These are phyloP conservation scores for Pelargonium fulgidum DNA, from an alignment of 441 rosid species.

Conservation along the genomic window DNA sequence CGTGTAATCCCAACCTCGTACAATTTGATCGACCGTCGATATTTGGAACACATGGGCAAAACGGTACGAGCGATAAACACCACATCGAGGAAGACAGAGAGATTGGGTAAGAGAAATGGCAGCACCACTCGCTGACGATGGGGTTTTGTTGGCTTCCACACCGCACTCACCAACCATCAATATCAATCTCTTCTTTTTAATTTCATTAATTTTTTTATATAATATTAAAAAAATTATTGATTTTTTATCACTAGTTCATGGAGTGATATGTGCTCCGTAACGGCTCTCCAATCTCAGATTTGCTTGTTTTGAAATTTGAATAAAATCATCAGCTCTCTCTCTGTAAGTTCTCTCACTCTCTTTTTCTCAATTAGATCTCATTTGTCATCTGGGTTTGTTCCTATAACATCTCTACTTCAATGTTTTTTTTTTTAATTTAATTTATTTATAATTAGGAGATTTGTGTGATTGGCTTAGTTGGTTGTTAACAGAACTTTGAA, in stretches of 20 bases:
- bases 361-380: neutral
- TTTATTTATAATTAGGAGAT: neutral
- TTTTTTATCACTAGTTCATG: neutral
- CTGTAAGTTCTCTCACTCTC: neutral
- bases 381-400: neutral
- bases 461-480: neutral
- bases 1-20: neutral
- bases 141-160: slow-evolving; percentile 44
- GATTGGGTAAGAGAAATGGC: slow-evolving; percentile 27
- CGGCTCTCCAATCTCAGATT: neutral
- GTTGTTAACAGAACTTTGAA: neutral
- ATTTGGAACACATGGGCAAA: slow-evolving; percentile 13
- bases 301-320: neutral
- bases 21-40: neutral
- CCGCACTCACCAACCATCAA: slow-evolving; percentile 38
- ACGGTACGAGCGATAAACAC: neutral
- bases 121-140: slow-evolving; percentile 66
- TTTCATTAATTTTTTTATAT: neutral
- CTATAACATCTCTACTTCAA: neutral
- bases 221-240: too few species aligned
- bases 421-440: neutral
- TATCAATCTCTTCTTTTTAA: slow-evolving; percentile 18
- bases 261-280: neutral
- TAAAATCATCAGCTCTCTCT: neutral
- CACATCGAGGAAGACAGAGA: slow-evolving; percentile 4